Conservation (phyloP, 805 yeast genomes). For the Barnettozyma vustinii region DNA sequence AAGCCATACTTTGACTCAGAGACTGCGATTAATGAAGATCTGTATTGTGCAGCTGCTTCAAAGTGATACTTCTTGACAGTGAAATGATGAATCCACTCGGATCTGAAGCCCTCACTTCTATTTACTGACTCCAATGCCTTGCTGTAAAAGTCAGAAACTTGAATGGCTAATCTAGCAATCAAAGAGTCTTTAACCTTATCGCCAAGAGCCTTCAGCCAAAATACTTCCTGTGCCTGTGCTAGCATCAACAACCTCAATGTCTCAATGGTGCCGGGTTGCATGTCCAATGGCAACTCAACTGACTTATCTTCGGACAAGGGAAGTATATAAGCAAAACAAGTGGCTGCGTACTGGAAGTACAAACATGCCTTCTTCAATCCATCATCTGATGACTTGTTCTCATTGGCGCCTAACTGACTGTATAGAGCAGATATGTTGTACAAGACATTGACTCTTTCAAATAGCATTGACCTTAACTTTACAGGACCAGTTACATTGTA, state of each 20-base stretch:
- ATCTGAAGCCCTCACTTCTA: conserved; percentile 43
- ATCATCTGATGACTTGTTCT: conserved; percentile 39
- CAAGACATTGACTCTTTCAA: conserved; percentile 57
- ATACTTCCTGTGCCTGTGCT: conserved; percentile 85
- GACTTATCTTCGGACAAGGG: conserved; percentile 34
- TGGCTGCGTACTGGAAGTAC: conserved; percentile 68
- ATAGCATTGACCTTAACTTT: conserved; percentile 41
- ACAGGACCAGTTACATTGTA: conserved; percentile 45
- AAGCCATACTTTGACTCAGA: conserved; percentile 57
- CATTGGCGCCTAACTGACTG: conserved; percentile 48
- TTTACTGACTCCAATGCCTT: conserved; percentile 38
- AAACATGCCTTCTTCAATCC: conserved; percentile 59
- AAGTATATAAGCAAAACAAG: conserved; percentile 65
- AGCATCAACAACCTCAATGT: conserved; percentile 50
- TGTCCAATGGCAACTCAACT: conserved; percentile 35
- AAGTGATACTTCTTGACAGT: conserved; percentile 60
- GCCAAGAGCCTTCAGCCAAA: conserved; percentile 68
- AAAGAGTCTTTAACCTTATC: conserved; percentile 49
- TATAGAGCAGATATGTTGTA: conserved; percentile 67
- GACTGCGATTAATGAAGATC: conserved; percentile 49
- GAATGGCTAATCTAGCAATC: conserved; percentile 59
- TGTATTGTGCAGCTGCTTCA: conserved; percentile 61
- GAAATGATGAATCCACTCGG: conserved; percentile 63
- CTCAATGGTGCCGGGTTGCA: conserved; percentile 45
- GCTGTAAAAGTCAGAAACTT: conserved; percentile 53